Percentiles rank a stretch among this genome's conserved stretches.
Conservation (phyloP, 768 basidiomycete genomes). For the Leccinum incarnatum region DNA sequence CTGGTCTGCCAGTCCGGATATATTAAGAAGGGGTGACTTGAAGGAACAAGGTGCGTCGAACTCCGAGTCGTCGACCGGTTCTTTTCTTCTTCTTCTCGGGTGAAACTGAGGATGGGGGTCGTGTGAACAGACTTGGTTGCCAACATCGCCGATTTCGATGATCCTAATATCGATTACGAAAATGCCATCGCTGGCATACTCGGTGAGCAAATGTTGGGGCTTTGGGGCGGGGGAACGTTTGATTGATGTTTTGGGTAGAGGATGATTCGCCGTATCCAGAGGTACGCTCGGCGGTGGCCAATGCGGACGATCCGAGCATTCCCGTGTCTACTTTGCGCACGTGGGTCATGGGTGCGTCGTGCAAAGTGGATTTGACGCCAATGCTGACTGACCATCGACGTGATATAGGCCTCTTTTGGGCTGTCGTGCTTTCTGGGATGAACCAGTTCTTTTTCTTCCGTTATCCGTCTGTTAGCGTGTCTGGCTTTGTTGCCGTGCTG, state of each 20-base stretch:
- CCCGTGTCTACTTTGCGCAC: slow-evolving; percentile 57
- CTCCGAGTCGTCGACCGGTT: no score
- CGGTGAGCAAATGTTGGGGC: slow-evolving; percentile 11
- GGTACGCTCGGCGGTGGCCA: slow-evolving; percentile 73
- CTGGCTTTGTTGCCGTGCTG: slow-evolving; percentile 61
- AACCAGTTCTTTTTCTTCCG: slow-evolving; percentile 80
- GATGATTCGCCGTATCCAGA: slow-evolving; percentile 88
- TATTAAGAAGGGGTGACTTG: slow-evolving; percentile 13
- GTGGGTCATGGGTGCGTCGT: slow-evolving; percentile 49
- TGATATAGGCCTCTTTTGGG: slow-evolving; percentile 39
- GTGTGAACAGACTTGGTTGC: background rate
- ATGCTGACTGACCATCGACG: background rate
- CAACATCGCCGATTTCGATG: slow-evolving; percentile 28
- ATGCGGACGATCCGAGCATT: slow-evolving; percentile 66
- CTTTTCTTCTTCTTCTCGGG: background rate
- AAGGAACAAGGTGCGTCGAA: slow-evolving; percentile 2
- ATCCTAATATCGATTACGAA: slow-evolving; percentile 36
- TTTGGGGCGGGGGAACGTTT: no score
- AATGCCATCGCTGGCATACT: slow-evolving; percentile 10
- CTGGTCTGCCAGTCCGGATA: slow-evolving; percentile 3
- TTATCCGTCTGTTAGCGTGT: slow-evolving; percentile 47
- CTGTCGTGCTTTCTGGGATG: slow-evolving; percentile 66
- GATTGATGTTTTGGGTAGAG: slow-evolving; percentile 26
- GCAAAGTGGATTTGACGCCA: no score
- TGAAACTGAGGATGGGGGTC: no score